These are phyloP conservation scores for Vigna trinervia DNA, from an alignment of 306 rosid species.

Conservation along the genomic window DNA sequence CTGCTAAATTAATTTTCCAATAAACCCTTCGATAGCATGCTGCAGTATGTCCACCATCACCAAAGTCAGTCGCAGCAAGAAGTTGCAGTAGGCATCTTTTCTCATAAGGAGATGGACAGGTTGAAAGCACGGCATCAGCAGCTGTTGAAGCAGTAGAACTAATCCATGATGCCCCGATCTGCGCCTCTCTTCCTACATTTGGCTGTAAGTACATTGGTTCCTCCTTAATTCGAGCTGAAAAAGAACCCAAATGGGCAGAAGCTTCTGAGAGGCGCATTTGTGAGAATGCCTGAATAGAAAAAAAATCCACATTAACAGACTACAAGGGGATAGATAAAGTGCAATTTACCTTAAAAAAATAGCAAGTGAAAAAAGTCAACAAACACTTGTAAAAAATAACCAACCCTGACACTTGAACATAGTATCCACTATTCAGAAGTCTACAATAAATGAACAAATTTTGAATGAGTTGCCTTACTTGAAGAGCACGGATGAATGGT, in stretches of 20 bases:
- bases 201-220: slow-evolving; percentile 62
- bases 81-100: slow-evolving; percentile 94
- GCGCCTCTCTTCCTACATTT: slow-evolving; percentile 75
- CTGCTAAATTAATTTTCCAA: slow-evolving; percentile 95
- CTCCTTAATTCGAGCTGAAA: slow-evolving; percentile 91
- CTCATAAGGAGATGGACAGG: slow-evolving; percentile 94
- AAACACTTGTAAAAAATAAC: neutral
- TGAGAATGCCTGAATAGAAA: slow-evolving; percentile 72
- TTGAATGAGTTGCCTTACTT: slow-evolving; percentile 63
- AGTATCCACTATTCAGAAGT: slow-evolving; percentile 20
- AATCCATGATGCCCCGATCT: slow-evolving; percentile 81
- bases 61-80: slow-evolving; percentile 90
- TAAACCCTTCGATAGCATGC: slow-evolving; percentile 68
- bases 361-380: slow-evolving; percentile 7
- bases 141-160: slow-evolving; percentile 88
- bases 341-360: neutral
- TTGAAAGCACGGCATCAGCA: slow-evolving; percentile 88
- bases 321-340: neutral
- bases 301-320: slow-evolving; percentile 15
- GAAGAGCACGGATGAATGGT: slow-evolving; percentile 93
- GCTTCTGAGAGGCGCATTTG: slow-evolving; percentile 98
- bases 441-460: slow-evolving; percentile 34
- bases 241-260: slow-evolving; percentile 95
- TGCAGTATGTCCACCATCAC: slow-evolving; percentile 88
- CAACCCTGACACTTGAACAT: slow-evolving; percentile 27